Conservation (phyloP, 2,329 filamentous ascomycete species). For the Metarhizium robertsii region DNA sequence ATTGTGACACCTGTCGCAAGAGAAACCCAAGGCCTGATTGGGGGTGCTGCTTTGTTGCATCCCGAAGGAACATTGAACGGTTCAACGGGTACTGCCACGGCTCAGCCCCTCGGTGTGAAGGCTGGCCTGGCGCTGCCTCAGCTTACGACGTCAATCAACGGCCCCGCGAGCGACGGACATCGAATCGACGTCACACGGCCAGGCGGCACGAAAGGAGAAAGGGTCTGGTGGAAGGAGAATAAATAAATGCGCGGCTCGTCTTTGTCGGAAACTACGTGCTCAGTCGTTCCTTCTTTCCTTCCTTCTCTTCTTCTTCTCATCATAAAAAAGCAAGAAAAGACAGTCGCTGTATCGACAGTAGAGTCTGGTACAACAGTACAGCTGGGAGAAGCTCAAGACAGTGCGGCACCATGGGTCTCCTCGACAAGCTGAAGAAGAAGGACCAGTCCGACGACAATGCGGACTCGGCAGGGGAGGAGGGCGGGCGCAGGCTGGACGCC, state of each 20-base stretch:
- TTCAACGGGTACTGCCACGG: background rate
- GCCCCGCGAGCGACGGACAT: background rate
- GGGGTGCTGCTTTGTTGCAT: background rate
- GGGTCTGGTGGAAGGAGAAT: too few species aligned
- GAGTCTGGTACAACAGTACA: too few species aligned
- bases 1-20: background rate
- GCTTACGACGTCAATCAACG: too few species aligned
- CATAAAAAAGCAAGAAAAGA: background rate
- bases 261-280: background rate
- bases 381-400: background rate
- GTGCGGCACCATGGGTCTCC: conserved; percentile 34
- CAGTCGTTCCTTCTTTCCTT: background rate
- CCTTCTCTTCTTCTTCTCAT: background rate
- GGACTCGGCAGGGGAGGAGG: conserved; percentile 25
- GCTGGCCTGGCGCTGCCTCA: background rate
- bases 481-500: conserved; percentile 26
- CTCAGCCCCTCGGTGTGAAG: background rate
- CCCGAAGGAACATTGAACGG: background rate
- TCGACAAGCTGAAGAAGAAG: conserved; percentile 46
- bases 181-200: background rate
- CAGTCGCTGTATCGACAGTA: too few species aligned
- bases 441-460: conserved; percentile 28
- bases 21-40: background rate
- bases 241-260: too few species aligned
- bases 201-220: too few species aligned